Conservation (phyloP, 1,284 basidiomycete species). For the Rhodotorula sp. region DNA sequence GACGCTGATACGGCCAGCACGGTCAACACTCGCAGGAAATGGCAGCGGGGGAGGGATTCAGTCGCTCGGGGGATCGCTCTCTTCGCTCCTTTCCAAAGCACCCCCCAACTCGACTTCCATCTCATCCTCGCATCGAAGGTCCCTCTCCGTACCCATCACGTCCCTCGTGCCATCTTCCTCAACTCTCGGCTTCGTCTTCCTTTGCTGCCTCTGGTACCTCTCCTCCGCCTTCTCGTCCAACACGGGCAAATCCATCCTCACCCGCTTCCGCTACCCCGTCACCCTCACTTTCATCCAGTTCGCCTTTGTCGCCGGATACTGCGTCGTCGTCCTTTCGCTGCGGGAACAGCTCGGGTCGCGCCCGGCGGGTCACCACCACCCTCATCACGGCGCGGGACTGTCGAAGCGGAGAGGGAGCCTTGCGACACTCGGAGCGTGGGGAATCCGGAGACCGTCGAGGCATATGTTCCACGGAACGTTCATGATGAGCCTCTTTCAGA, state of each 20-base stretch:
- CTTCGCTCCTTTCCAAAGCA: conserved; percentile 8
- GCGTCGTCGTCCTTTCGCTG: conserved; percentile 60
- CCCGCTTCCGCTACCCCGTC: conserved; percentile 49
- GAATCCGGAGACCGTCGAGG: conserved; percentile 59
- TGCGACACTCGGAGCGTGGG: conserved; percentile 40
- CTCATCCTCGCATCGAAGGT: not conserved
- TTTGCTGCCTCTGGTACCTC: conserved; percentile 71
- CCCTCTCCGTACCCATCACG: not conserved
- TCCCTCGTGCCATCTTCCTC: conserved; percentile 24
- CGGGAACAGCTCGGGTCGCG: conserved; percentile 20
- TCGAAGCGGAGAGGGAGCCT: conserved; percentile 15
- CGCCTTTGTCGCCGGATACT: conserved; percentile 84
- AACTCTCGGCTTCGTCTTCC: conserved; percentile 50
- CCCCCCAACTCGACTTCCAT: not conserved
- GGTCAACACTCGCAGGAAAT: not conserved
- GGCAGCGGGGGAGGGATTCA: not conserved
- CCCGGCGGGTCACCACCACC: not conserved
- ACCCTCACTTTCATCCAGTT: conserved; percentile 96
- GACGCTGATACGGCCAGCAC: not conserved
- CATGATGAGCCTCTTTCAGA: conserved; percentile 86
- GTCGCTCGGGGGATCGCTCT: not conserved
- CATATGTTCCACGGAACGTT: conserved; percentile 74
- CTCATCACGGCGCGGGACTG: conserved; percentile 1
- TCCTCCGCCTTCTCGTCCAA: conserved; percentile 84
- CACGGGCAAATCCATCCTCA: conserved; percentile 82